Conservation (phyloP, 1,139 yeast species). For the Geotrichum histeridarum region DNA sequence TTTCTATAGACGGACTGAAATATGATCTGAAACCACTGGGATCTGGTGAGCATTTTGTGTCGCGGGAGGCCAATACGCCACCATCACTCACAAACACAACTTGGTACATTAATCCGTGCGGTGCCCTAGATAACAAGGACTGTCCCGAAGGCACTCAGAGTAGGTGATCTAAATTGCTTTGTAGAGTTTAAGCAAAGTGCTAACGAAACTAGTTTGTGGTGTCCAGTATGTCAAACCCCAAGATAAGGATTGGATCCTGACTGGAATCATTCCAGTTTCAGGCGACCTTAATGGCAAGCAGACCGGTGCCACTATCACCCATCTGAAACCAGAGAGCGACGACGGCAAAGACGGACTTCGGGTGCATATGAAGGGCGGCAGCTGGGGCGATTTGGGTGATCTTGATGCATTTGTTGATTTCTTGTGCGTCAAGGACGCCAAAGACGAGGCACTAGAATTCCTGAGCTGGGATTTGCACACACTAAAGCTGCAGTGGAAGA, state of each 20-base stretch:
- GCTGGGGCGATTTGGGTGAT: constrained; percentile 60
- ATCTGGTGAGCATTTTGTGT: constrained; percentile 46
- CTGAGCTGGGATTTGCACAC: constrained; percentile 37
- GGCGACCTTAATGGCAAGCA: constrained; percentile 32
- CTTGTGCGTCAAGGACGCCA: constrained; percentile 45
- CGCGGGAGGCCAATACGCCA: constrained; percentile 55
- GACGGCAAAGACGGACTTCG: constrained; percentile 41
- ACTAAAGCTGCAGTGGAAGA: constrained; percentile 36
- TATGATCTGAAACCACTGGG: constrained; percentile 41
- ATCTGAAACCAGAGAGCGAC: constrained; percentile 21
- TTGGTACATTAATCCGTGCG: constrained; percentile 73
- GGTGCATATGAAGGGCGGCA: constrained; percentile 50
- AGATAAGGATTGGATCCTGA: constrained; percentile 42
- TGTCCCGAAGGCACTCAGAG: constrained; percentile 66
- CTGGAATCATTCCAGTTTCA: constrained; percentile 54
- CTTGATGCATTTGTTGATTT: constrained; percentile 52
- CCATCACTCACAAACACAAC: constrained; percentile 61
- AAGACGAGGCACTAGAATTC: constrained; percentile 31
- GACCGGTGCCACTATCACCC: constrained; percentile 26
- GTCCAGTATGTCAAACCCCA: constrained; percentile 42
- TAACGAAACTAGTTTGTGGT: constrained; percentile 38
- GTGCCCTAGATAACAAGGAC: constrained; percentile 39
- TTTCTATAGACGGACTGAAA: constrained; percentile 42
- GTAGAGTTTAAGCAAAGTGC: neutral
- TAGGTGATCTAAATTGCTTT: constrained; percentile 9